Percentiles rank a stretch among this genome's conserved stretches.
These are phyloP conservation scores for Plectosphaerella plurivora DNA, from an alignment of 2,329 filamentous ascomycete genomes.

Conservation along the genomic window DNA sequence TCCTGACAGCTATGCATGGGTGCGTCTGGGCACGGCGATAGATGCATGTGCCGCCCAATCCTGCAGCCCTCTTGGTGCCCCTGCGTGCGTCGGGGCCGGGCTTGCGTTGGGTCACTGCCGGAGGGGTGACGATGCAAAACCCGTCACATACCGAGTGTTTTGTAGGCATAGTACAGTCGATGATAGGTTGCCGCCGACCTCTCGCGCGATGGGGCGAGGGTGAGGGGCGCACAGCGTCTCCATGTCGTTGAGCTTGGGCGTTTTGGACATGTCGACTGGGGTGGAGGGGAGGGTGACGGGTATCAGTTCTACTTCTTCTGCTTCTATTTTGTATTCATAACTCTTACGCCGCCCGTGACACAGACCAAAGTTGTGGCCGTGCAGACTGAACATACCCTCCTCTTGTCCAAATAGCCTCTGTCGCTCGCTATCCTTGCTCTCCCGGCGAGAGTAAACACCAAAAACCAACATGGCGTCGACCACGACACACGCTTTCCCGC, in stretches of 20 bases:
- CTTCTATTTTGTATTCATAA: conserved; percentile 10
- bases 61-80: neutral
- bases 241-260: too few species aligned
- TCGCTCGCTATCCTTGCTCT: neutral
- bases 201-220: neutral
- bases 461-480: conserved; percentile 31
- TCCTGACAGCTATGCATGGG: too few species aligned
- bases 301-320: conserved; percentile 12
- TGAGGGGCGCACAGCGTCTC: too few species aligned
- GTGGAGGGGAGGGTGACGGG: neutral
- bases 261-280: too few species aligned
- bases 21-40: too few species aligned
- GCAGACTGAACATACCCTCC: too few species aligned
- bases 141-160: neutral
- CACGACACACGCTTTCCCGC: conserved; percentile 33
- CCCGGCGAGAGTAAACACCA: neutral
- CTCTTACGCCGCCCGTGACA: neutral
- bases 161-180: neutral
- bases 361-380: neutral
- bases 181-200: neutral
- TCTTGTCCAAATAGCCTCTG: neutral
- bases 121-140: neutral
- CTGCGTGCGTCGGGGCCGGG: too few species aligned
- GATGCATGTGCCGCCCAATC: neutral
- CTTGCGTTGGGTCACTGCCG: neutral